phyloP scores from a whole-genome alignment of 2,329 filamentous ascomycete genomes.

The Macroventuria anomochaeta region DNA sequence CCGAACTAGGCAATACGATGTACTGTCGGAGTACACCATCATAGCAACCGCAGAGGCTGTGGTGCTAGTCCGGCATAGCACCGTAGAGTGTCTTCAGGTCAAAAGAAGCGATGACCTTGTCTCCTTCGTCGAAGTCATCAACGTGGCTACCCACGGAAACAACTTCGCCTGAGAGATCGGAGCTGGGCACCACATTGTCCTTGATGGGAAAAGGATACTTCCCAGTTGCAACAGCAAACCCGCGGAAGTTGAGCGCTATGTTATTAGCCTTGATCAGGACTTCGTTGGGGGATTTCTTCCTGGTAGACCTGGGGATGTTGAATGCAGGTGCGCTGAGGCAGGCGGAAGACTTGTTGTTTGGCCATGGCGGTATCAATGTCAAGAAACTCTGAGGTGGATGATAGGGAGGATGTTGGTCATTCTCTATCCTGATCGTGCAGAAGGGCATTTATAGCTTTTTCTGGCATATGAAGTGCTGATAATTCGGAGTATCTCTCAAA shows the following conservation, averaged over 20 bases:
- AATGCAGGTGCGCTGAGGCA: conserved; percentile 12
- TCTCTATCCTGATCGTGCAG: too few relatives aligned
- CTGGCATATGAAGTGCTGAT: too few relatives aligned
- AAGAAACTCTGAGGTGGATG: too few relatives aligned
- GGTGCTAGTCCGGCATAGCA: conserved; percentile 1
- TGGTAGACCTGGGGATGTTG: neutral
- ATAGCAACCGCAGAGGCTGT: neutral
- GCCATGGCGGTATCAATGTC: conserved; percentile 11
- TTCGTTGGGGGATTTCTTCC: conserved; percentile 7
- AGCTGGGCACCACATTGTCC: conserved; percentile 21
- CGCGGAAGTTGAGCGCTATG: conserved; percentile 26
- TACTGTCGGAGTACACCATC: conserved; percentile 24
- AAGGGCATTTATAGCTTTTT: too few relatives aligned
- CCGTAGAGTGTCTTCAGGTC: conserved; percentile 11
- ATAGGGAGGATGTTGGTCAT: too few relatives aligned
- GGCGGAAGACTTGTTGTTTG: conserved; percentile 15
- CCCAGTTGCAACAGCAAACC: conserved; percentile 19
- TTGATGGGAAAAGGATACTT: conserved; percentile 17
- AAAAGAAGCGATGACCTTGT: conserved; percentile 21
- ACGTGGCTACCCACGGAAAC: conserved; percentile 16
- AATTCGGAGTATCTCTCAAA: too few relatives aligned
- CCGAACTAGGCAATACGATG: conserved; percentile 10
- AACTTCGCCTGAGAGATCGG: conserved; percentile 22
- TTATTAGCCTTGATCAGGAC: conserved; percentile 22
- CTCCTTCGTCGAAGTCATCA: conserved; percentile 16